Percentiles rank a stretch among this genome's conserved stretches.
phyloP scores from a whole-genome alignment of 768 basidiomycete genomes.

The Mycena vitilis region DNA sequence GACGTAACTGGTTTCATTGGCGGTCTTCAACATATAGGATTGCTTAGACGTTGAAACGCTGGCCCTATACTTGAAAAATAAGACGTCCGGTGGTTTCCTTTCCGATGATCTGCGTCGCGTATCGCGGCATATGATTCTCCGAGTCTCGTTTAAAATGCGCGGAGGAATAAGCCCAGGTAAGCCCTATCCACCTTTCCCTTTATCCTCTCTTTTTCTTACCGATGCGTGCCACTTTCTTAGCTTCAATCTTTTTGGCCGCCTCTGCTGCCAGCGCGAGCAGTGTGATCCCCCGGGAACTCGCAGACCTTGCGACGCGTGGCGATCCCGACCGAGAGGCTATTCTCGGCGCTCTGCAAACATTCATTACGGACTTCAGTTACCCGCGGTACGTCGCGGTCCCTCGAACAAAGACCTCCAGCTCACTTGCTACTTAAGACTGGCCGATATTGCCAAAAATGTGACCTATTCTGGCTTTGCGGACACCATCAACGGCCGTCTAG shows the following conservation, averaged over 20 bases:
- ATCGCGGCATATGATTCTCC: too few relatives aligned
- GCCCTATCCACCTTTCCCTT: neutral
- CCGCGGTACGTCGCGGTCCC: neutral
- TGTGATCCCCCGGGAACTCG: conserved; percentile 9
- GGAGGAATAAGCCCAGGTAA: neutral
- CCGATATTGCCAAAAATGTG: conserved; percentile 5
- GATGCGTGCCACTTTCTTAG: conserved; percentile 2
- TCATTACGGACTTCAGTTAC: conserved; percentile 14
- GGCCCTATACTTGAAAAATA: too few relatives aligned
- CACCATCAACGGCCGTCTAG: conserved; percentile 9
- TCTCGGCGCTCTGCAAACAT: conserved; percentile 4
- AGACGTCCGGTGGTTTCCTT: too few relatives aligned
- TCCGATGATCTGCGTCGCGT: neutral
- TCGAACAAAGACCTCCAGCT: neutral
- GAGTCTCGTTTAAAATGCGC: neutral
- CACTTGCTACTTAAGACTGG: neutral
- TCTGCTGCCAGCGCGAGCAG: conserved; percentile 3
- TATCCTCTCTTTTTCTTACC: neutral
- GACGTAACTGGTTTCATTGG: too few relatives aligned
- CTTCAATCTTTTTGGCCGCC: conserved; percentile 5
- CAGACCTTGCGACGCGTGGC: conserved; percentile 17
- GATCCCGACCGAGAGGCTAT: conserved; percentile 2
- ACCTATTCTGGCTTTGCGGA: conserved; percentile 9
- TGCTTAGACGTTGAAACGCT: too few relatives aligned
- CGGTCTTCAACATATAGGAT: too few relatives aligned